Percentiles rank a stretch among this genome's conserved stretches.
Evolutionary conservation across 805 yeast genomes (phyloP).

Genomic region (Sugiyamaella smithiae): DNA sequence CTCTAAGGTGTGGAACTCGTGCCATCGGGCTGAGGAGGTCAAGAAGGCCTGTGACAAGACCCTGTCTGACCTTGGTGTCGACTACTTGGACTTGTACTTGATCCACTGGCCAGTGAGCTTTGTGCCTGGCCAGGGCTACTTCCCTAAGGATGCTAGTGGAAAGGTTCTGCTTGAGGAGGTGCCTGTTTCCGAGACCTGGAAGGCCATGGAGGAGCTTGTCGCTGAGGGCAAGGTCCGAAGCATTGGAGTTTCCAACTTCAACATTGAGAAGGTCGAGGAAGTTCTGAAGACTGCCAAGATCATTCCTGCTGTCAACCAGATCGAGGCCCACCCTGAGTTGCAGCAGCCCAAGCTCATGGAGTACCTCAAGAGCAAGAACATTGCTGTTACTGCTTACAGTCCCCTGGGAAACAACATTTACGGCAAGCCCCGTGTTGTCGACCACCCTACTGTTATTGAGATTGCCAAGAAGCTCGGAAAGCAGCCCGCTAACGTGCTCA

Average conservation of each 20-base stretch:
- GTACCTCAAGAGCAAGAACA: slow-evolving; percentile 45
- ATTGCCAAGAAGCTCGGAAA: slow-evolving; percentile 56
- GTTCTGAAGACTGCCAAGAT: slow-evolving; percentile 44
- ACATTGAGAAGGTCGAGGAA: slow-evolving; percentile 56
- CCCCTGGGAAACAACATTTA: slow-evolving; percentile 43
- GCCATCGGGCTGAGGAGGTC: slow-evolving; percentile 40
- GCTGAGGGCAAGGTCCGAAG: slow-evolving; percentile 54
- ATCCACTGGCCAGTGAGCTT: slow-evolving; percentile 53
- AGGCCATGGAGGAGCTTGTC: slow-evolving; percentile 53
- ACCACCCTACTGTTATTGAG: slow-evolving; percentile 48
- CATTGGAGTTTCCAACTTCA: slow-evolving; percentile 79
- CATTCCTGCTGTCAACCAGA: slow-evolving; percentile 70
- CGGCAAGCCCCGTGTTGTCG: slow-evolving; percentile 37
- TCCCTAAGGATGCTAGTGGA: slow-evolving; percentile 30
- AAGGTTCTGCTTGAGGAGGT: slow-evolving; percentile 21
- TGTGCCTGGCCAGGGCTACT: slow-evolving; percentile 4
- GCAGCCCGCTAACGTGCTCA: slow-evolving; percentile 60
- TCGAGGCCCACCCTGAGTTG: slow-evolving; percentile 55
- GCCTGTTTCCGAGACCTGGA: slow-evolving; percentile 44
- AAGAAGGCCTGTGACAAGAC: slow-evolving; percentile 43
- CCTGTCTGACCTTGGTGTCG: slow-evolving; percentile 42
- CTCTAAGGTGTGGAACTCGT: slow-evolving; percentile 37
- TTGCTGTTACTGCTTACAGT: slow-evolving; percentile 58
- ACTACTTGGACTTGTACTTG: slow-evolving; percentile 53
- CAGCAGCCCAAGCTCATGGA: slow-evolving; percentile 41